phyloP scores from a whole-genome alignment of 2,329 filamentous ascomycete genomes.

The Ophiocordyceps camponoti-saundersi region DNA sequence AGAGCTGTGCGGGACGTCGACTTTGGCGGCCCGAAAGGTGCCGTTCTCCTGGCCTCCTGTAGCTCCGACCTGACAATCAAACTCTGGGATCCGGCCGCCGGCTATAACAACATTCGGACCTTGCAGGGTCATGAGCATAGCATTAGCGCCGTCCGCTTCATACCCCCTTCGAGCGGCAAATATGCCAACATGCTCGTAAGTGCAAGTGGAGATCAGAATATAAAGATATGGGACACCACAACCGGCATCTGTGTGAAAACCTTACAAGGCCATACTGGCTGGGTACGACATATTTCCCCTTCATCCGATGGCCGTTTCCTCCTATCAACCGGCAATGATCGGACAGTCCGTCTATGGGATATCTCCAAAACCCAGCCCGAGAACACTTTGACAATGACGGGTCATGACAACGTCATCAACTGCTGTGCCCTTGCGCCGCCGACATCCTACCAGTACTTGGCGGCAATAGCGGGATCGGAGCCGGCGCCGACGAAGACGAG shows the following conservation, averaged over 20 bases:
- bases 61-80: slow-evolving; percentile 82
- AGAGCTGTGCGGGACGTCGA: slow-evolving; percentile 78
- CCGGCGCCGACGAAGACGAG: too few relatives aligned
- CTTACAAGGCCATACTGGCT: slow-evolving; percentile 64
- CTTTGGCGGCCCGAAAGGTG: slow-evolving; percentile 70
- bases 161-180: slow-evolving; percentile 59
- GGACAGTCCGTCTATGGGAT: slow-evolving; percentile 72
- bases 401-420: slow-evolving; percentile 72
- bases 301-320: slow-evolving; percentile 70
- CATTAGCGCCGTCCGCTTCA: slow-evolving; percentile 71
- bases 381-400: slow-evolving; percentile 59
- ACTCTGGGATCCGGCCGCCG: slow-evolving; percentile 80
- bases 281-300: slow-evolving; percentile 72
- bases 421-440: slow-evolving; percentile 78
- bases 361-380: slow-evolving; percentile 46
- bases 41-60: slow-evolving; percentile 45
- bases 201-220: slow-evolving; percentile 66
- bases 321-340: slow-evolving; percentile 65
- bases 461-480: too few relatives aligned
- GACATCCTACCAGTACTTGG: slow-evolving; percentile 37
- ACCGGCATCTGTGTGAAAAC: slow-evolving; percentile 85
- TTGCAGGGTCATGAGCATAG: slow-evolving; percentile 86
- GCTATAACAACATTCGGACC: slow-evolving; percentile 87
- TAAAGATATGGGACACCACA: slow-evolving; percentile 80
- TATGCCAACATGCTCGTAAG: slow-evolving; percentile 73